A percentile compares a stretch with the other conserved stretches of the same genome.
phyloP scores from a whole-genome alignment of 208 protist species.

The Trypanosoma congolense region DNA sequence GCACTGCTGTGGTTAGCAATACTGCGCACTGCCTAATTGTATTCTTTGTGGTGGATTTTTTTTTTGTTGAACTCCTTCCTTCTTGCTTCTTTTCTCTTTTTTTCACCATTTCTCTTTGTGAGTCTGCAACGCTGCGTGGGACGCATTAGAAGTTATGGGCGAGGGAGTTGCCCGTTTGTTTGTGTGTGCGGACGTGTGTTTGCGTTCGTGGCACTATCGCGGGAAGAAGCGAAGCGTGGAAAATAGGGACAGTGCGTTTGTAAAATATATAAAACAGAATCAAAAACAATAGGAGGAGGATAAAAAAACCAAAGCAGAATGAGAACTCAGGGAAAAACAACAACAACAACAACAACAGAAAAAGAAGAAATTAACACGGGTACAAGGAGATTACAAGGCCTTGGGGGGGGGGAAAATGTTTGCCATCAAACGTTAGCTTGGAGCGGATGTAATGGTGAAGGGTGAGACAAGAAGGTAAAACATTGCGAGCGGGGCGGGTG shows the following conservation, averaged over 20 bases:
- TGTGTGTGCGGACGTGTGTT: no score
- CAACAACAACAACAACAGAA: conserved; percentile 5
- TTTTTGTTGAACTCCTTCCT: conserved; percentile 6
- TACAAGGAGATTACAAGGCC: not conserved
- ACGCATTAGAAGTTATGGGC: no score
- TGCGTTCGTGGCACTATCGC: no score
- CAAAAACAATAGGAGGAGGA: conserved; percentile 1
- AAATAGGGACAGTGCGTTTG: no score
- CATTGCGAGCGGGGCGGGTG: no score
- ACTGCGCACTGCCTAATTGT: no score
- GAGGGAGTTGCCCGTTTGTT: no score
- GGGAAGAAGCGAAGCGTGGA: no score
- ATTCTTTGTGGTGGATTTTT: not conserved
- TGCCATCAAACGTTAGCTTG: not conserved
- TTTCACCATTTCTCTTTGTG: conserved; percentile 6
- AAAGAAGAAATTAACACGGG: not conserved
- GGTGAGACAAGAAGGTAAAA: not conserved
- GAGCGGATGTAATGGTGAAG: not conserved
- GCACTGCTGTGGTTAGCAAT: no score
- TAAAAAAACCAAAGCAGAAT: conserved; percentile 5
- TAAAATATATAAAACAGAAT: no score
- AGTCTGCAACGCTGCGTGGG: no score
- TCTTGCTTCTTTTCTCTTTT: conserved; percentile 11
- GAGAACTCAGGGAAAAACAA: not conserved
- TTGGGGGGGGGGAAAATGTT: not conserved